Conservation (phyloP, 2,329 filamentous ascomycete genomes). For the Myriosclerotinia duriaeana region DNA sequence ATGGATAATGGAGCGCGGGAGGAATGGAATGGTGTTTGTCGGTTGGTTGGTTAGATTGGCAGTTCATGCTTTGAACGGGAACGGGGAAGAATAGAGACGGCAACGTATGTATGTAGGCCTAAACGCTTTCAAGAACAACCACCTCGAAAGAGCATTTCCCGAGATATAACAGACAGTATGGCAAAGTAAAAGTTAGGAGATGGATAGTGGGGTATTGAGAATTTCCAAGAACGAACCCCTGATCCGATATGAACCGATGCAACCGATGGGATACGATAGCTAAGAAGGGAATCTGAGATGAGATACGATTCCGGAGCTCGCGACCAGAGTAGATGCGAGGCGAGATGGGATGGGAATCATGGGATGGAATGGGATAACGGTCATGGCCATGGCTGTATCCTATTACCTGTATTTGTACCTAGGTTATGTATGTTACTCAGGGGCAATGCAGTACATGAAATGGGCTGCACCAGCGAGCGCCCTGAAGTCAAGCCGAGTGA, state of each 20-base stretch:
- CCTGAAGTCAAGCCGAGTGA: conserved; percentile 10
- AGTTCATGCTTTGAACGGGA: neutral
- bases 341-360: conserved; percentile 7
- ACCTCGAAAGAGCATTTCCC: neutral
- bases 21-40: conserved; percentile 3
- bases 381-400: conserved; percentile 11
- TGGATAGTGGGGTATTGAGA: conserved; percentile 11
- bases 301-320: neutral
- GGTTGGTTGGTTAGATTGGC: neutral
- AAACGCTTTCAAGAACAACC: neutral
- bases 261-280: conserved; percentile 5
- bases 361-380: neutral
- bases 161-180: neutral
- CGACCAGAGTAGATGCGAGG: conserved; percentile 7
- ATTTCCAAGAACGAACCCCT: conserved; percentile 14
- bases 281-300: neutral
- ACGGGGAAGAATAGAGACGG: conserved; percentile 1
- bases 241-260: conserved; percentile 13
- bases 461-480: conserved; percentile 14
- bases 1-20: conserved; percentile 7
- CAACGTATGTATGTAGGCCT: neutral
- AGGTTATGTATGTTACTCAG: conserved; percentile 10
- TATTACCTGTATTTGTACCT: conserved; percentile 6
- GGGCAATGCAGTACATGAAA: conserved; percentile 19
- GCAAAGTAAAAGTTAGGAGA: neutral